Percentiles rank a stretch among this genome's conserved stretches.
phyloP scores from a whole-genome alignment of 78 protist species.

The Dictyostelium capitatum region DNA sequence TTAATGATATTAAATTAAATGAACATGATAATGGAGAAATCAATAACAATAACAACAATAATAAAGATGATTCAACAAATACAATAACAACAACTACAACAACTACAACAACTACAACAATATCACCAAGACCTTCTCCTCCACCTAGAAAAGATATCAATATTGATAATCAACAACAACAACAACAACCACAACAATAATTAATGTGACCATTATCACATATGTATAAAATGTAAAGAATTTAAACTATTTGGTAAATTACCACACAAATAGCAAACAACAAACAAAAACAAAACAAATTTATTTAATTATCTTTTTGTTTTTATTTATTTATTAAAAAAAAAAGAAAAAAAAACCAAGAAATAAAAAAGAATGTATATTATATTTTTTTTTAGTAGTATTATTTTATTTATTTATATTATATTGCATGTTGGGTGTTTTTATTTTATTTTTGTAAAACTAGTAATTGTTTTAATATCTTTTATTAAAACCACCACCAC shows the following conservation, averaged over 20 bases:
- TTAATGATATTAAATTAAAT: not conserved
- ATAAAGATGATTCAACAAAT: not conserved
- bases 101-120: not conserved
- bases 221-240: not conserved
- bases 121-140: not conserved
- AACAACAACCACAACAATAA: not conserved
- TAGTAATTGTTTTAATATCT: not conserved
- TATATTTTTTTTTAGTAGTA: not conserved
- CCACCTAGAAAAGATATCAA: conserved; percentile 19
- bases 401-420: not conserved
- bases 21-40: not conserved
- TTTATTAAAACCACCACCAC: not conserved
- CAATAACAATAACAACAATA: conserved; percentile 2
- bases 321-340: not conserved
- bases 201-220: too few relatives aligned
- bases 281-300: not conserved
- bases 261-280: too few relatives aligned
- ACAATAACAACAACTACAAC: not conserved
- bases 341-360: not conserved
- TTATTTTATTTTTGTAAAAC: not conserved
- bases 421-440: not conserved
- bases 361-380: not conserved
- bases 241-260: not conserved
- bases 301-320: not conserved
- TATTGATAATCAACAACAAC: not conserved